These are phyloP conservation scores for Hygrocybe punicea DNA, from an alignment of 768 basidiomycete species.

Conservation along the genomic window DNA sequence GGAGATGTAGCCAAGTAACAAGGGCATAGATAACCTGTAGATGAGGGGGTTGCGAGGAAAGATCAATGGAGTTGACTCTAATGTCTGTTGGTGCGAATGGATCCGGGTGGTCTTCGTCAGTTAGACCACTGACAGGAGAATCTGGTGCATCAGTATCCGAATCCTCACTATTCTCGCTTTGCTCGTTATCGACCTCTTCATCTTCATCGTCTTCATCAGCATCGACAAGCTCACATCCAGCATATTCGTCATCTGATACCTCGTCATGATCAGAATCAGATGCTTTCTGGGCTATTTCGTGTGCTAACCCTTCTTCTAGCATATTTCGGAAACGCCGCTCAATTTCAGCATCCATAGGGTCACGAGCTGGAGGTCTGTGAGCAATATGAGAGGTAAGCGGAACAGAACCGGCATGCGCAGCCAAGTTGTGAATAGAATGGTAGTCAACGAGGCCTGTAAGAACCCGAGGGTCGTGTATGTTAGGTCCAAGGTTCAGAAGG, in stretches of 20 bases:
- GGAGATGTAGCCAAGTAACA: not conserved
- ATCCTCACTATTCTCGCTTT: not conserved
- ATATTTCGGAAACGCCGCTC: too few relatives aligned
- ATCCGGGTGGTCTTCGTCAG: not conserved
- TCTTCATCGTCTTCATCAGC: not conserved
- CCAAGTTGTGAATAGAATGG: not conserved
- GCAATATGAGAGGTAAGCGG: not conserved
- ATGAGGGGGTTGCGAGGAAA: not conserved
- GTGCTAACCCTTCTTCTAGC: too few relatives aligned
- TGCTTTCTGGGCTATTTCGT: too few relatives aligned
- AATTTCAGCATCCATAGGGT: not conserved
- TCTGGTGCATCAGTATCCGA: not conserved
- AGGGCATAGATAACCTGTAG: not conserved
- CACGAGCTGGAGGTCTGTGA: not conserved
- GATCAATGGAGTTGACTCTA: not conserved
- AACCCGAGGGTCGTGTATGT: not conserved
- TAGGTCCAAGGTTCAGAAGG: not conserved
- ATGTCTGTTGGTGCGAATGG: not conserved
- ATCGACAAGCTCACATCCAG: not conserved
- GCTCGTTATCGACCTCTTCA: not conserved
- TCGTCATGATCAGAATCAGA: not conserved
- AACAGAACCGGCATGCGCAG: not conserved
- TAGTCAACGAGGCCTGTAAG: not conserved
- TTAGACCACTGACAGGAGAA: not conserved
- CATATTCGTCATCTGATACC: not conserved